Base-by-base conservation (phyloP, 1,284 basidiomycete genomes). In the Trichosporon ovoides region DNA sequence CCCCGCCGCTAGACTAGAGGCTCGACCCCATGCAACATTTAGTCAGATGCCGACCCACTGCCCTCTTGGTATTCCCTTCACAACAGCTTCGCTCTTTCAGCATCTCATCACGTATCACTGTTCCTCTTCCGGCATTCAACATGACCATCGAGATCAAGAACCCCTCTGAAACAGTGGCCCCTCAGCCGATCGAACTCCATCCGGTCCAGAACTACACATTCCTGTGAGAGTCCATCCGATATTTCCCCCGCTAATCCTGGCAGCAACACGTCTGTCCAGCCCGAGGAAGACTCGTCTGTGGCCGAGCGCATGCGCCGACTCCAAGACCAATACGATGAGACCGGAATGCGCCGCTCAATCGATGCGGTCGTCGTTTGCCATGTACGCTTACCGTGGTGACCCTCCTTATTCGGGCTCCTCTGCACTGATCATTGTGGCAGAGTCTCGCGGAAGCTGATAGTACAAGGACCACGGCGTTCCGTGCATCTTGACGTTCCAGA, bases 311-410 rank as follows among this genome's bases (percentile, higher is more conserved):
- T 95, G 16, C 88, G 91, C 73, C 85, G 91, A 9, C 82, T 95
- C 3, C 90, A 97, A 75, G 91, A 92, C 74, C 95, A 98, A 74
- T 98, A 94, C 83, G 91, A 93, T 73, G 91, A 96, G 77, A 91
- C 88, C 73, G 95, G 91, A 5, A 94, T 95, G 87, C 83, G 93
- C 31, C 81, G 91, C 19, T 94, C 92, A 0, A 91, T 96, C 11
- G 95, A 98, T 72, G 95, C 92, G n/a, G 87, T 98, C 61, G 84
- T 98, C 34, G 87, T 98, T 53, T 93, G 97, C 22, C 93, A 96
- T 65, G 82, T 83, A 60, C 76, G 81, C 22, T 19, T n/a, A 38
- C 20, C 16, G 13, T 33, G 13, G 24, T 33, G 12, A 10, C 55
- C 48, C 12, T 36, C 34, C 34, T n/a, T 20, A 20, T 34, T 19